These are phyloP conservation scores for Coniochaeta hoffmannii DNA, from an alignment of 2,329 filamentous ascomycete species.

Conservation along the genomic window DNA sequence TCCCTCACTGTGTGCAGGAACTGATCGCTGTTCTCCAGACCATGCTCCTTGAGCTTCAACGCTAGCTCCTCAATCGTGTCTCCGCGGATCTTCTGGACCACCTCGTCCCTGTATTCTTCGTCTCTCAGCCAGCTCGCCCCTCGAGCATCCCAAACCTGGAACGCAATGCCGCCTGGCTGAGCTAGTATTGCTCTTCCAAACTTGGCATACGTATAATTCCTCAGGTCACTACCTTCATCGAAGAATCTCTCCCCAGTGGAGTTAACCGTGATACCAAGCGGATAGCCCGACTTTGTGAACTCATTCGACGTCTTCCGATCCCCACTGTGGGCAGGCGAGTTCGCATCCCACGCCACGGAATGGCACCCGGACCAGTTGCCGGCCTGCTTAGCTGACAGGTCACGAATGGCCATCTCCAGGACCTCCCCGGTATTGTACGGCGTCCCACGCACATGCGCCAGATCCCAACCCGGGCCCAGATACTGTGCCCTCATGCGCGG, in stretches of 20 bases:
- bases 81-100: conserved; percentile 45
- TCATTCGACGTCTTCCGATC: conserved; percentile 50
- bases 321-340: conserved; percentile 45
- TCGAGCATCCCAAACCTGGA: conserved; percentile 56
- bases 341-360: conserved; percentile 57
- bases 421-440: conserved; percentile 57
- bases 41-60: conserved; percentile 34
- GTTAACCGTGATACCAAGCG: conserved; percentile 59
- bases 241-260: conserved; percentile 52
- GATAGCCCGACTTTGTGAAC: conserved; percentile 63
- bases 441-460: conserved; percentile 54
- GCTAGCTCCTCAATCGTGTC: conserved; percentile 48
- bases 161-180: conserved; percentile 51
- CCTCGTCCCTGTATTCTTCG: conserved; percentile 56
- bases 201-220: conserved; percentile 62
- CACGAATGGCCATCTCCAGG: conserved; percentile 43
- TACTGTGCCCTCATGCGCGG: too few relatives aligned
- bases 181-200: conserved; percentile 55
- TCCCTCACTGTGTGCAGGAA: conserved; percentile 46
- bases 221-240: conserved; percentile 57
- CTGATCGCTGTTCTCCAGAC: conserved; percentile 32
- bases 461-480: conserved; percentile 56
- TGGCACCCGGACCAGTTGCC: conserved; percentile 62
- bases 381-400: conserved; percentile 39
- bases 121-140: conserved; percentile 43